Base-by-base conservation (phyloP, 2,329 filamentous ascomycete species). In the Pseudogymnoascus sp. region DNA sequence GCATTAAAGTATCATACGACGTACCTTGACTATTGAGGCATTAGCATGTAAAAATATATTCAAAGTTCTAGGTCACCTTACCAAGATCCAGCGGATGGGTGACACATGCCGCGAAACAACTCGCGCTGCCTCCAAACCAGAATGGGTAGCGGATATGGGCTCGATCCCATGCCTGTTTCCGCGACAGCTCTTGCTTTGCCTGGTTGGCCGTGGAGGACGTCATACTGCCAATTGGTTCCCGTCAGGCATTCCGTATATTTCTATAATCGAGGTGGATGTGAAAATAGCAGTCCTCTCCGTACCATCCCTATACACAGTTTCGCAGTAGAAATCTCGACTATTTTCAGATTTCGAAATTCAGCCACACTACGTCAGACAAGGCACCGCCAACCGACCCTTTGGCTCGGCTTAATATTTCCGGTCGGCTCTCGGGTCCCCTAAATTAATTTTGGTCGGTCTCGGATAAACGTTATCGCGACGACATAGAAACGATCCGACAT, bases 71-170 rank as follows among this genome's bases (percentile, higher is more conserved):
- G 61, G 60, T n/a, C 48, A 62, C 77, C 86, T 73, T 81, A 95
- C 90, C 83, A 65, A 96, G 79, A 81, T 96, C 92, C 70, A 97
- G 78, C 57, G 92, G 92, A 79, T 97, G 92, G 28, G 92, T 97
- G 56, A 96, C 89, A 67, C 85, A 86, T 45, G 92, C 92, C 35
- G 92, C 92, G 78, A 94, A 86, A 71, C 90, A 95, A 70, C 89
- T 94, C 57, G 92, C 91, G 71, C 90, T 96, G 60, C 94, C 94
- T 64, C 94, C 94, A 73, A 99, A 97, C 94, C 92, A 97, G 74
- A 92, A 92, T 8, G 89, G 89, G 75, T 92, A 92, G 28, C 68
- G 65, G 19, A 76, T 60, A 55, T 63, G 58, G 48, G 63, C 67
- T 58, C 68, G 67, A 61, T 70, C 67, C 62, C 34, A 61, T 28